These are phyloP conservation scores for Mollisiaceae sp. DNA, from an alignment of 2,329 filamentous ascomycete genomes.

Conservation along the genomic window DNA sequence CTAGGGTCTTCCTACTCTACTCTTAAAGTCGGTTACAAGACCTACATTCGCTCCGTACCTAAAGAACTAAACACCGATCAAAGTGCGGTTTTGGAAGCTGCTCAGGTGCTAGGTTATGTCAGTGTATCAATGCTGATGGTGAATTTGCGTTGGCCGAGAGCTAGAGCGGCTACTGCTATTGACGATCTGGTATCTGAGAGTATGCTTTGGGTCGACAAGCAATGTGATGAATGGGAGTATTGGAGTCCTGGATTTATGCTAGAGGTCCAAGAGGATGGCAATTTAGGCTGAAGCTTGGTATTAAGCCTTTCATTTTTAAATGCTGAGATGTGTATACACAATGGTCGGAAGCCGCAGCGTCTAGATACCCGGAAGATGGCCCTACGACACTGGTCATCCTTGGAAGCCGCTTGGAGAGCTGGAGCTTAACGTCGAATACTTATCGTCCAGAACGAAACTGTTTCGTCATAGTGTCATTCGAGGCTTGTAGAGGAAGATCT, in stretches of 20 bases:
- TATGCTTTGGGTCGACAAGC: conserved; percentile 92
- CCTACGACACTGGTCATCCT: too few species aligned
- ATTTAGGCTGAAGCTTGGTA: conserved; percentile 7
- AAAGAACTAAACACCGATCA: conserved; percentile 96
- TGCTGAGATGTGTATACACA: too few species aligned
- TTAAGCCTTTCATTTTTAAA: too few species aligned
- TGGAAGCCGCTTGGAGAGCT: too few species aligned
- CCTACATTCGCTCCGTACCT: conserved; percentile 90
- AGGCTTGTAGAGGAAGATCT: too few species aligned
- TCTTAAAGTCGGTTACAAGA: conserved; percentile 79
- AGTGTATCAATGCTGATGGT: conserved; percentile 86
- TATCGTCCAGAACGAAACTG: too few species aligned
- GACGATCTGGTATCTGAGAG: conserved; percentile 89
- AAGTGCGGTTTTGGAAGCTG: conserved; percentile 87
- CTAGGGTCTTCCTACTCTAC: conserved; percentile 88
- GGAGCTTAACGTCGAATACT: too few species aligned
- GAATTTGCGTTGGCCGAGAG: conserved; percentile 85
- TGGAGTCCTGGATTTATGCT: conserved; percentile 83
- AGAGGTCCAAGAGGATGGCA: conserved; percentile 34
- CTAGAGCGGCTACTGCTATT: conserved; percentile 85
- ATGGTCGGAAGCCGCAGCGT: too few species aligned
- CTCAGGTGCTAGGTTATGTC: conserved; percentile 87
- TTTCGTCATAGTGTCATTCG: too few species aligned
- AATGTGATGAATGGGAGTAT: conserved; percentile 87
- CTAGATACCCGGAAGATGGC: too few species aligned